phyloP scores from a whole-genome alignment of 176 grass and related monocot species.

The Carex parvula region DNA sequence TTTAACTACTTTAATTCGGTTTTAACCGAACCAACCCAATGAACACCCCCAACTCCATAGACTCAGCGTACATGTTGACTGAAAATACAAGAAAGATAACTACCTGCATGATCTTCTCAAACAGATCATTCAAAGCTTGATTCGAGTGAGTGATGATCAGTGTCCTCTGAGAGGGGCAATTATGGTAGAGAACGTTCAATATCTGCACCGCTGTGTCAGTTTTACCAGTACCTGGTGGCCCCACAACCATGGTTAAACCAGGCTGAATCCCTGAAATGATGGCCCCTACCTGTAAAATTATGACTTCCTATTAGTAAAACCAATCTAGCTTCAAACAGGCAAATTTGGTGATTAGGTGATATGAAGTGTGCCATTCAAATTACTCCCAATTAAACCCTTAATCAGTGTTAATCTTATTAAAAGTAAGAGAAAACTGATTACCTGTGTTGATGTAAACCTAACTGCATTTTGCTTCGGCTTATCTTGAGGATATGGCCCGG shows the following conservation, averaged over 20 bases:
- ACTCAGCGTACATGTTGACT: background rate
- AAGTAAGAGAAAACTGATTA: slow-evolving; percentile 18
- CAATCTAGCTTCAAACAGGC: slow-evolving; percentile 22
- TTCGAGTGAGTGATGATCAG: slow-evolving; percentile 99
- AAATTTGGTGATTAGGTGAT: background rate
- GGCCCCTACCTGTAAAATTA: slow-evolving; percentile 68
- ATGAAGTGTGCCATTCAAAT: background rate
- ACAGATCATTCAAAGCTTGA: slow-evolving; percentile 97
- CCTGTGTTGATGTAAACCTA: slow-evolving; percentile 94
- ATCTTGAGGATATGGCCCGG: slow-evolving; percentile 96
- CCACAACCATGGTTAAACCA: slow-evolving; percentile 98
- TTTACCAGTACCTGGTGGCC: slow-evolving; percentile 97
- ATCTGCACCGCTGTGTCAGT: slow-evolving; percentile 99
- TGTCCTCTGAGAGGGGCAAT: slow-evolving; percentile 96
- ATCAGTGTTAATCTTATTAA: background rate
- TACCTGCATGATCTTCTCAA: slow-evolving; percentile 99
- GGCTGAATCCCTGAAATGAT: slow-evolving; percentile 96
- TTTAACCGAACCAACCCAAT: no score
- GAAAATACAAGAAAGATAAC: background rate
- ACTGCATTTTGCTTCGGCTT: slow-evolving; percentile 96
- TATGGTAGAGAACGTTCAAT: slow-evolving; percentile 98
- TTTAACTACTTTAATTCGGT: no score
- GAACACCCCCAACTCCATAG: background rate
- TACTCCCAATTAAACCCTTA: background rate
- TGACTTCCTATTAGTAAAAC: slow-evolving; percentile 22